Evolutionary conservation across 163 green algal genomes (phyloP).

Genomic region (Scenedesmus sp.): DNA sequence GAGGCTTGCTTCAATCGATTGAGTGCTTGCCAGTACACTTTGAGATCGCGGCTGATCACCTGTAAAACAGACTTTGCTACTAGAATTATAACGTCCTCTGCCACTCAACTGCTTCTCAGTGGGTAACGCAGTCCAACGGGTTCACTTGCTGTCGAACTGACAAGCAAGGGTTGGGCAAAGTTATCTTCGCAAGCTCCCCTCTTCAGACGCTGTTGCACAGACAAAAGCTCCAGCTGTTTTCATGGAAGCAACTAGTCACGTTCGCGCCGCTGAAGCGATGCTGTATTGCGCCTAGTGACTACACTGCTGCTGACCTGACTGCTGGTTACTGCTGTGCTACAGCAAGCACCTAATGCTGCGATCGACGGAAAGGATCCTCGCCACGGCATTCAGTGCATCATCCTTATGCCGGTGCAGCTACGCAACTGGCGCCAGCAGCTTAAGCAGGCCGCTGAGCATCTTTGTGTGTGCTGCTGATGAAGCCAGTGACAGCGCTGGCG

Average conservation of each 20-base stretch:
- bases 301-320: not conserved
- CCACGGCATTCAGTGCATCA: not conserved
- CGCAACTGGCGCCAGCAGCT: not conserved
- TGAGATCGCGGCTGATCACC: not conserved
- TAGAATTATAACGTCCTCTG: not conserved
- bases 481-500: constrained; percentile 19
- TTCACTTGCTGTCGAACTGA: not conserved
- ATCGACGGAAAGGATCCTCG: not conserved
- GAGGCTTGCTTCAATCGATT: not conserved
- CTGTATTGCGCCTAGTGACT: not conserved
- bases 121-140: not conserved
- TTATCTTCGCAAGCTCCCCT: not conserved
- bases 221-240: not conserved
- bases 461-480: constrained; percentile 48
- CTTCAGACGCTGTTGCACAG: too few species aligned
- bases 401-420: not conserved
- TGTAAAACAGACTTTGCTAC: not conserved
- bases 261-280: not conserved
- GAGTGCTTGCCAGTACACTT: not conserved
- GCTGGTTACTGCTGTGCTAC: not conserved
- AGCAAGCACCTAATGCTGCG: not conserved
- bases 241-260: not conserved
- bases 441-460: constrained; percentile 22
- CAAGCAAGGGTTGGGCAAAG: not conserved
- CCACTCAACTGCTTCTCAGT: not conserved